Conservation (phyloP, 75 land plant species). For the Adiantum capillusveneris region DNA sequence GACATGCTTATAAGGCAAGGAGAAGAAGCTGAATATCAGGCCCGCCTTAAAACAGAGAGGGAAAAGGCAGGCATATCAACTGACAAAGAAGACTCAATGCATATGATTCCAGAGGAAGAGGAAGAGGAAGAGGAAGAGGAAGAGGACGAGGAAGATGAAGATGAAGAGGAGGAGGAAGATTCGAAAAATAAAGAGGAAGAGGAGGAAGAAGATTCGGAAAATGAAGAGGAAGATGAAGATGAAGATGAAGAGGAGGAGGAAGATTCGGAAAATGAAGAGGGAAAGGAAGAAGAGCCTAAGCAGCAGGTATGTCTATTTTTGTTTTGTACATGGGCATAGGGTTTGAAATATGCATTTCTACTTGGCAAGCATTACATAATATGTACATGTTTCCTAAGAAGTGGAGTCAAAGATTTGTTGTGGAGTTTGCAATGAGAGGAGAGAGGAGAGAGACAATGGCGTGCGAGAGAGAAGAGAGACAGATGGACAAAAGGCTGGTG, state of each 20-base stretch:
- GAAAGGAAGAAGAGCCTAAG: too few species aligned
- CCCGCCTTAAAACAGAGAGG: conserved; percentile 65
- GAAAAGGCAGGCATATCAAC: conserved; percentile 53
- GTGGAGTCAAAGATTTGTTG: too few species aligned
- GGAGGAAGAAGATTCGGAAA: conserved; percentile 15
- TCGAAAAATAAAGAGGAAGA: background rate
- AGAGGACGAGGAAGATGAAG: conserved; percentile 43
- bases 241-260: conserved; percentile 18
- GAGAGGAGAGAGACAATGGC: too few species aligned
- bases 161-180: conserved; percentile 6
- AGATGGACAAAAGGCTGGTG: too few species aligned
- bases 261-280: background rate
- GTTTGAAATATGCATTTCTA: too few species aligned
- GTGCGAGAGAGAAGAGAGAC: too few species aligned
- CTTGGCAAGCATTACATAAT: too few species aligned
- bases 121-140: conserved; percentile 53
- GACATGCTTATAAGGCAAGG: conserved; percentile 69
- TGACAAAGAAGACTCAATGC: conserved; percentile 19
- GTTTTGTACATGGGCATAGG: too few species aligned
- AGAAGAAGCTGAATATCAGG: conserved; percentile 60
- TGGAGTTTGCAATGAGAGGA: too few species aligned
- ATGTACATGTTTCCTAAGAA: too few species aligned
- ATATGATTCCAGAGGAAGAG: conserved; percentile 30
- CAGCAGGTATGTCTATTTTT: too few species aligned
- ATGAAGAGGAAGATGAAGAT: conserved; percentile 46